These are phyloP conservation scores for Coprinopsis sp. DNA, from an alignment of 768 basidiomycete species.

Conservation along the genomic window DNA sequence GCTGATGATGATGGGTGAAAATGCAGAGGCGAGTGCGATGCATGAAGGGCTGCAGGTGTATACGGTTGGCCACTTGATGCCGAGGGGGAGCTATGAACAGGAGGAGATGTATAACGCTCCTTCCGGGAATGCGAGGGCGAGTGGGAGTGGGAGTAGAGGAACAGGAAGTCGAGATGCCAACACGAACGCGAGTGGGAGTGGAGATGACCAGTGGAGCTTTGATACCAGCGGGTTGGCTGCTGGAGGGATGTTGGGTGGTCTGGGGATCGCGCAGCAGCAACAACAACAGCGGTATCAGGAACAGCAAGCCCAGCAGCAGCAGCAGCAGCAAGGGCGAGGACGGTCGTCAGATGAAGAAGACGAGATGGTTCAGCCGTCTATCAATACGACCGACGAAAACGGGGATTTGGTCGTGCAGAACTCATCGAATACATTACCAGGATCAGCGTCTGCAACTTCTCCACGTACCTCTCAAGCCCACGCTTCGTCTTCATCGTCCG, in stretches of 20 bases:
- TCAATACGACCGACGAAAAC: conserved; percentile 13
- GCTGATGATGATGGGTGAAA: conserved; percentile 4
- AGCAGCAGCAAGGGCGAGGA: conserved; percentile 4
- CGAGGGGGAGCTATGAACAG: conserved; percentile 37
- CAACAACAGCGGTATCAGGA: conserved; percentile 18
- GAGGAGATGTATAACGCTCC: background rate
- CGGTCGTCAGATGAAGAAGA: conserved; percentile 20
- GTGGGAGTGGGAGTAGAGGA: background rate
- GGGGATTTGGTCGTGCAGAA: conserved; percentile 8
- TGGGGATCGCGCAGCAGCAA: conserved; percentile 16
- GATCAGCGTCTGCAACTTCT: background rate
- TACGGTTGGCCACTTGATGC: conserved; percentile 74
- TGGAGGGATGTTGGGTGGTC: conserved; percentile 20
- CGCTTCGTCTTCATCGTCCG: conserved; percentile 10
- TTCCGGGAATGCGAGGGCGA: background rate
- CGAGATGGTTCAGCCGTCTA: conserved; percentile 38
- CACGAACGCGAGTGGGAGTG: background rate
- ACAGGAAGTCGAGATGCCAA: no score
- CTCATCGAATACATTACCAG: no score
- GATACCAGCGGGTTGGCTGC: conserved; percentile 34
- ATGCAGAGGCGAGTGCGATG: conserved; percentile 19
- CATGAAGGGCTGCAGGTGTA: conserved; percentile 77
- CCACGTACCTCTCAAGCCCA: conserved; percentile 16
- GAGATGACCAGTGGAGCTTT: conserved; percentile 47
- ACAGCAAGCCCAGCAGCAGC: conserved; percentile 1